phyloP scores from a whole-genome alignment of 495 filamentous ascomycete species.

The Aspergillus carlsbadensis region DNA sequence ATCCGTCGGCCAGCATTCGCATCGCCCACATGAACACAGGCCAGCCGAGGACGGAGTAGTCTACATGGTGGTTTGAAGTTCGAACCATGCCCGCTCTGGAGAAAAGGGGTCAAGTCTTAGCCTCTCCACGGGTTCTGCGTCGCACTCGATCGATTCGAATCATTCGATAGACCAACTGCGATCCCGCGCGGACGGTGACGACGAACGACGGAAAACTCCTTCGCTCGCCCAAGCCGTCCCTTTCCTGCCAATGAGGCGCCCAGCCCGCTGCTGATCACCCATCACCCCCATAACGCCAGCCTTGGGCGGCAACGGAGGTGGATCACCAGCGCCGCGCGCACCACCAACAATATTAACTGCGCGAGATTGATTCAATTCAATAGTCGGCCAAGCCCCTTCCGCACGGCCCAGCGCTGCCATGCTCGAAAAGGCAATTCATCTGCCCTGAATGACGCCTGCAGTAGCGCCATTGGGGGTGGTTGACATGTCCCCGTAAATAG shows the following conservation, averaged over 20 bases:
- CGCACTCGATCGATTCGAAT: conserved; percentile 7
- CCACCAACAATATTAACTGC: conserved; percentile 1
- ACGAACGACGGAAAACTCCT: conserved; percentile 11
- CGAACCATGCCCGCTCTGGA: not conserved
- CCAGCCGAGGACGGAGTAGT: not conserved
- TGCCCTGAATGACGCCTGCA: no score
- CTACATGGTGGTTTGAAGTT: no score
- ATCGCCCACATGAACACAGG: not conserved
- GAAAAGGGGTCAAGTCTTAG: not conserved
- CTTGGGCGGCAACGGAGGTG: conserved; percentile 6
- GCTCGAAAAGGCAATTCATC: not conserved
- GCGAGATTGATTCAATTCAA: conserved; percentile 1
- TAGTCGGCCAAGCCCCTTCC: conserved; percentile 1
- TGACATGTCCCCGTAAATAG: not conserved
- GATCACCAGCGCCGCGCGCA: no score
- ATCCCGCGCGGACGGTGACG: conserved; percentile 8
- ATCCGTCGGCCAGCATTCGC: not conserved
- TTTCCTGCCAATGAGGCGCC: conserved; percentile 6
- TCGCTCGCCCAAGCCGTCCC: conserved; percentile 8
- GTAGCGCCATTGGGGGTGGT: no score
- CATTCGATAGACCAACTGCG: not conserved
- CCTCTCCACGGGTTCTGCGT: conserved; percentile 19
- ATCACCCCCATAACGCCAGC: not conserved
- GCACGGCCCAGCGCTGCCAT: not conserved
- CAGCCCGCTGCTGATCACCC: not conserved